Evolutionary conservation across 805 yeast species (phyloP).

Genomic region (Metschnikowia kofuensis): DNA sequence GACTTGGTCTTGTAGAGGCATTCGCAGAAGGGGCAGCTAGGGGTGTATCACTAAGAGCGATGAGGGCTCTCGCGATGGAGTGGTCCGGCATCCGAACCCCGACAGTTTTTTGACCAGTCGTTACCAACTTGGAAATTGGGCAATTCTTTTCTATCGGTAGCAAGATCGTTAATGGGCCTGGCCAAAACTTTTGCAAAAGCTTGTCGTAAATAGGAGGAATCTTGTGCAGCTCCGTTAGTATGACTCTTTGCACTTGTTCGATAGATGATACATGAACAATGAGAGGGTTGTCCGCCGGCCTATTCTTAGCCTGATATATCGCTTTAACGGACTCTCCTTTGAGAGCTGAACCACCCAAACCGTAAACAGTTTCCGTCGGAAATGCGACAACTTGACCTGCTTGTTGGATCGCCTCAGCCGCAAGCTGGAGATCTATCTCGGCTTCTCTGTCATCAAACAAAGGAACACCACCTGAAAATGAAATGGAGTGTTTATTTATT

Average conservation of each 20-base stretch:
- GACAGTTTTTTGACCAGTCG: constrained; percentile 85
- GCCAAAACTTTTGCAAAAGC: constrained; percentile 78
- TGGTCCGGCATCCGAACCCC: constrained; percentile 89
- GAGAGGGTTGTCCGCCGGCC: constrained; percentile 94
- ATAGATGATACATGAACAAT: constrained; percentile 84
- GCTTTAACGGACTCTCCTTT: constrained; percentile 67
- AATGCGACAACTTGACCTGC: constrained; percentile 66
- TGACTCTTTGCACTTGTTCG: constrained; percentile 61
- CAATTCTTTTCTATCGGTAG: constrained; percentile 54
- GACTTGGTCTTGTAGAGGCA: constrained; percentile 92
- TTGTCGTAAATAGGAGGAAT: constrained; percentile 70
- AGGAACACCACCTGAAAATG: constrained; percentile 46
- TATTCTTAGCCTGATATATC: constrained; percentile 83
- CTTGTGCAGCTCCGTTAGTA: constrained; percentile 46
- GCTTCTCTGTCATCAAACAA: constrained; percentile 53
- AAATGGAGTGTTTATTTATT: constrained; percentile 53
- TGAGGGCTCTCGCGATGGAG: constrained; percentile 87
- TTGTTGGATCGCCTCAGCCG: constrained; percentile 28
- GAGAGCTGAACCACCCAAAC: constrained; percentile 85
- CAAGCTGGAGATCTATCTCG: constrained; percentile 47
- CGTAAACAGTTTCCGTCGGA: constrained; percentile 97
- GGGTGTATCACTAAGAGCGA: constrained; percentile 80
- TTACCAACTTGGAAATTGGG: constrained; percentile 69
- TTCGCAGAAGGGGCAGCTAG: constrained; percentile 98
- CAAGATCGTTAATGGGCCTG: constrained; percentile 90